These are phyloP conservation scores for Adiantum capillusveneris DNA, from an alignment of 75 land plant genomes.

Conservation along the genomic window DNA sequence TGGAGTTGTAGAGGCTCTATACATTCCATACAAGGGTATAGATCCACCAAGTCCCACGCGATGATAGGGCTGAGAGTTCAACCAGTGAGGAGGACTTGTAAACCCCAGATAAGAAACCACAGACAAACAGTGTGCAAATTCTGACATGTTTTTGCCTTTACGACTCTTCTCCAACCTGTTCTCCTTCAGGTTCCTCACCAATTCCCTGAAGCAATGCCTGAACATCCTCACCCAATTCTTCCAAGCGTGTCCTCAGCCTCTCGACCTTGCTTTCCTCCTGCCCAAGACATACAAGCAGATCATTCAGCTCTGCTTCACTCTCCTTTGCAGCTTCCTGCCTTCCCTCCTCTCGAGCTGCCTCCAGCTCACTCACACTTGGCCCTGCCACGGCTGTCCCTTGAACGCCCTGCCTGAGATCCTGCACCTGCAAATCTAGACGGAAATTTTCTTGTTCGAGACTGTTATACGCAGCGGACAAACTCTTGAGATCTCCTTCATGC, in stretches of 20 bases:
- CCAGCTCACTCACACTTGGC: slow-evolving; percentile 28
- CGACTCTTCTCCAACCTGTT: slow-evolving; percentile 25
- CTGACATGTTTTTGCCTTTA: too few species aligned
- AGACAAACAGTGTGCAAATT: too few species aligned
- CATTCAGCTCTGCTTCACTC: slow-evolving; percentile 82
- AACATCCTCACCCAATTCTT: slow-evolving; percentile 95
- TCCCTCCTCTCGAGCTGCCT: slow-evolving; percentile 73
- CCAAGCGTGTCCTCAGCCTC: slow-evolving; percentile 61
- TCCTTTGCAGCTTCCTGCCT: slow-evolving; percentile 88
- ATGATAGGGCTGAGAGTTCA: too few species aligned
- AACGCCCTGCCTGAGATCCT: slow-evolving; percentile 38
- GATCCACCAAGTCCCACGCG: too few species aligned
- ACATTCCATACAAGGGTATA: too few species aligned
- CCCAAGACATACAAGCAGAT: slow-evolving; percentile 93
- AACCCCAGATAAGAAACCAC: too few species aligned
- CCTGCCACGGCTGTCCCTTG: slow-evolving; percentile 9
- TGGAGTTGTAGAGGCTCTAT: too few species aligned
- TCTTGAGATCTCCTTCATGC: slow-evolving; percentile 69
- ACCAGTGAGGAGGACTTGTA: too few species aligned
- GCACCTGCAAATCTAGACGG: slow-evolving; percentile 61
- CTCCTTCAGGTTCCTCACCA: slow-evolving; percentile 58
- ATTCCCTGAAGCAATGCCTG: slow-evolving; percentile 80
- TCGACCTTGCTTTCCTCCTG: slow-evolving; percentile 98
- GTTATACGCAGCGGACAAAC: slow-evolving; percentile 93
- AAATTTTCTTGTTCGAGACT: slow-evolving; percentile 77